Base-by-base conservation (phyloP, 495 filamentous ascomycete genomes). In the Pyrenula massariospora region DNA sequence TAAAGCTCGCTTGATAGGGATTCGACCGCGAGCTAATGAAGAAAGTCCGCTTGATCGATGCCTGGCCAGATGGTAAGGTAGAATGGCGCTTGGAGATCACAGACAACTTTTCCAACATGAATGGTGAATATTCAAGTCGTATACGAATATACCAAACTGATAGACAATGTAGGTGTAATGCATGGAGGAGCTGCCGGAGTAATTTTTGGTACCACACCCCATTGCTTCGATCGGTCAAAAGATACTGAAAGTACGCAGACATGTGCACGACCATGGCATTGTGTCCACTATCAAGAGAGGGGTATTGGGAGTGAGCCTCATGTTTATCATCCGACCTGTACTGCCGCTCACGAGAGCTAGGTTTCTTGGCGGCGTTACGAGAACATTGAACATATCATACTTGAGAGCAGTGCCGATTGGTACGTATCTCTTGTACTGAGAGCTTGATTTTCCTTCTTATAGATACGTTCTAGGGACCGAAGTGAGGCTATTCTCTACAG, bases 191-290 rank as follows among this genome's bases (percentile, higher is more conserved):
- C 73, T 1, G 70, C 67, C 11, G 71, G 65, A 10, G 63, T 76
- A 12, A 76, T 74, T 2, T 72, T 76, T 47, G 71, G 63, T 65
- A 52, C 11, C 25, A 15, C 15, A 15, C 5, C 31, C 15, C 8
- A 53, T 47, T 2, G 8, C 1, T 59, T 22, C 20, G 20, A 50
- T 57, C 48, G 47, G 0, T 53, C 25, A 24, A 19, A 21, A 42
- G 42, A 49, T 51, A 25, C 55, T 57, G 25, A 53, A n/a, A 52
- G 20, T 2, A 5, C 22, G 12, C 31, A 63, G 66, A 76, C 58
- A 76, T 74, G 72, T 63, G 62, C n/a, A 76, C 73, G 8, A 74
- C 70, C 1, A 64, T 63, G 3, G 72, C 73, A 3, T 58, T 76
- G 48, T 69, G 68, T 25, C 70, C 73, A 8, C 31, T 76, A 3